Percentiles rank a stretch among this genome's conserved stretches.
phyloP scores from a whole-genome alignment of 2,329 filamentous ascomycete species.

The Coniella vitis region DNA sequence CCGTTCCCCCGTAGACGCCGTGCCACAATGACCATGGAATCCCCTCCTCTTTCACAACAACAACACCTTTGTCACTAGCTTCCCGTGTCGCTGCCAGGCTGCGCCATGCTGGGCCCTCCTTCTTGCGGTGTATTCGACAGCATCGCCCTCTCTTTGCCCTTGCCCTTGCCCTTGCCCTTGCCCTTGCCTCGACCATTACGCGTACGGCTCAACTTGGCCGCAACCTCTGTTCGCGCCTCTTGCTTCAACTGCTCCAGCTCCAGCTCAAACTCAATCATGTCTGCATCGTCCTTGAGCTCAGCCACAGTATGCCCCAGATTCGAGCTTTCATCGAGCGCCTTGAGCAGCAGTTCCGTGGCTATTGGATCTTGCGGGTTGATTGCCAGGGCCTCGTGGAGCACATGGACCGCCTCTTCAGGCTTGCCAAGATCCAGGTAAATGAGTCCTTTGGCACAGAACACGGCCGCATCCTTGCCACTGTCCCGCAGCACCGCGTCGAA shows the following conservation, averaged over 20 bases:
- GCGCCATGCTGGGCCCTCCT: slow-evolving; percentile 44
- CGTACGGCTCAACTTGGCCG: slow-evolving; percentile 23
- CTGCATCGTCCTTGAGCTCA: slow-evolving; percentile 16
- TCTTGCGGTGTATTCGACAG: slow-evolving; percentile 27
- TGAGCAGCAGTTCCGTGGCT: slow-evolving; percentile 69
- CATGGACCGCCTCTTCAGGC: slow-evolving; percentile 69
- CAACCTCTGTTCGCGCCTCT: slow-evolving; percentile 33
- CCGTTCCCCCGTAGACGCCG: too few relatives aligned
- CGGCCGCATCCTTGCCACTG: slow-evolving; percentile 69
- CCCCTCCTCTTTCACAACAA: too few relatives aligned
- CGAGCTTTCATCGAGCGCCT: slow-evolving; percentile 60
- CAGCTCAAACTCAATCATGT: slow-evolving; percentile 43
- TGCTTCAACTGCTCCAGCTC: slow-evolving; percentile 41
- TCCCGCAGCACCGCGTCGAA: slow-evolving; percentile 84
- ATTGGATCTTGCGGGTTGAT: slow-evolving; percentile 74
- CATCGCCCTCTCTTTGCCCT: slow-evolving; percentile 40
- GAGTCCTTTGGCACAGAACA: slow-evolving; percentile 78
- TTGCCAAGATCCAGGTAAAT: slow-evolving; percentile 72
- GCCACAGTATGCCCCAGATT: slow-evolving; percentile 18
- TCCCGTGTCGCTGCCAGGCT: slow-evolving; percentile 46
- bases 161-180: slow-evolving; percentile 29
- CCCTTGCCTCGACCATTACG: slow-evolving; percentile 17
- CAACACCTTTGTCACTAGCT: neutral
- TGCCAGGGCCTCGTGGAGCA: slow-evolving; percentile 78
- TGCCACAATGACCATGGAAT: too few relatives aligned